Evolutionary conservation across 1,284 basidiomycete genomes (phyloP).

Genomic region (Somion occarium): DNA sequence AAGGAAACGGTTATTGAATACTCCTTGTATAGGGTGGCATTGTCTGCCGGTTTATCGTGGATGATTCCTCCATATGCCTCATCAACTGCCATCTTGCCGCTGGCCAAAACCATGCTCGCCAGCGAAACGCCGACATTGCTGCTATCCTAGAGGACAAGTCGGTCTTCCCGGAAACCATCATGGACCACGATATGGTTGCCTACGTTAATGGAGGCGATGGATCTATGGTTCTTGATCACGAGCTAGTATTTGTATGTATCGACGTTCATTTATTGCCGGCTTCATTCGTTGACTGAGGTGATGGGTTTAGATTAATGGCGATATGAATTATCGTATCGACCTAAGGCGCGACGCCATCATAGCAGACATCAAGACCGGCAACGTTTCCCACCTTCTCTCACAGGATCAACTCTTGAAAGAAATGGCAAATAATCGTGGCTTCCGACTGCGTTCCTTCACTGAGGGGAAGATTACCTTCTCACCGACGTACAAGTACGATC

Average conservation of each 20-base stretch:
- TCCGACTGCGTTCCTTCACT: conserved; percentile 78
- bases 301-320: conserved; percentile 70
- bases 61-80: conserved; percentile 90
- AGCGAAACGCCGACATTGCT: conserved; percentile 83
- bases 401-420: conserved; percentile 92
- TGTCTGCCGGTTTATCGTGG: conserved; percentile 83
- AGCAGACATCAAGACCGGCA: conserved; percentile 58
- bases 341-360: conserved; percentile 81
- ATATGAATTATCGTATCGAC: conserved; percentile 94
- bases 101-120: conserved; percentile 79
- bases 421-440: conserved; percentile 80
- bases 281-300: neutral
- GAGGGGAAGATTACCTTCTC: conserved; percentile 82
- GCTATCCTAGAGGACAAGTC: conserved; percentile 81
- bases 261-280: neutral
- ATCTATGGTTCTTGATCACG: conserved; percentile 92
- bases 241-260: conserved; percentile 81
- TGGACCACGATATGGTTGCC: conserved; percentile 48
- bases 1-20: no score
- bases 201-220: conserved; percentile 93
- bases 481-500: conserved; percentile 97
- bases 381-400: conserved; percentile 58
- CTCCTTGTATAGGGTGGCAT: conserved; percentile 71
- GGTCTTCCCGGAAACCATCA: conserved; percentile 51
- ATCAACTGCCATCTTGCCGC: conserved; percentile 97